Evolutionary conservation across 352 stramenopile species (phyloP).

Genomic region (Globisporangium perplexum): DNA sequence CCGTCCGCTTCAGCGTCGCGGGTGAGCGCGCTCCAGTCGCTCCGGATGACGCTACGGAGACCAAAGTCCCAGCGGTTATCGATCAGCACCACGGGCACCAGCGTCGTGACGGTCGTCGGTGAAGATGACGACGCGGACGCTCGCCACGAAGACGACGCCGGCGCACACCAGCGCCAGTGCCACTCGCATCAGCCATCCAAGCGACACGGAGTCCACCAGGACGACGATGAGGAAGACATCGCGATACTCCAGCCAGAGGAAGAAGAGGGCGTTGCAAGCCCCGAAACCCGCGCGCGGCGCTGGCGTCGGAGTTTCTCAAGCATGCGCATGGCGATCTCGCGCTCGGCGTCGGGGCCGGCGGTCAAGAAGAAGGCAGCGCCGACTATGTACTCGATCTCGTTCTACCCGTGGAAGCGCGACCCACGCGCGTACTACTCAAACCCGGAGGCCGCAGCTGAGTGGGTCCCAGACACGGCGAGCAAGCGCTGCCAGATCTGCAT

Average conservation of each 20-base stretch:
- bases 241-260: slow-evolving; percentile 14
- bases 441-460: slow-evolving; percentile 59
- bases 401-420: slow-evolving; percentile 76
- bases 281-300: slow-evolving; percentile 1
- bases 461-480: slow-evolving; percentile 64
- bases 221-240: slow-evolving; percentile 14
- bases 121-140: too few relatives aligned
- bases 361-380: slow-evolving; percentile 17
- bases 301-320: slow-evolving; percentile 9
- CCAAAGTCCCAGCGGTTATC: slow-evolving; percentile 7
- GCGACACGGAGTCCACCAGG: not conserved
- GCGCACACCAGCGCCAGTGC: not conserved
- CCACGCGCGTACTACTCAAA: slow-evolving; percentile 59
- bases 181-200: not conserved
- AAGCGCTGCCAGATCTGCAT: slow-evolving; percentile 59
- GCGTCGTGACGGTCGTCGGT: slow-evolving; percentile 7
- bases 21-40: slow-evolving; percentile 3
- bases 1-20: not conserved
- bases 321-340: slow-evolving; percentile 11
- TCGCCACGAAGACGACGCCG: not conserved
- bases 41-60: slow-evolving; percentile 4
- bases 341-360: slow-evolving; percentile 7
- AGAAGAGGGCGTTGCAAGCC: not conserved
- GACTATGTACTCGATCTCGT: slow-evolving; percentile 67
- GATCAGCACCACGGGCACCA: slow-evolving; percentile 10